Evolutionary conservation across 208 protist genomes (phyloP).

Genomic region (Crithidia brevicula): DNA sequence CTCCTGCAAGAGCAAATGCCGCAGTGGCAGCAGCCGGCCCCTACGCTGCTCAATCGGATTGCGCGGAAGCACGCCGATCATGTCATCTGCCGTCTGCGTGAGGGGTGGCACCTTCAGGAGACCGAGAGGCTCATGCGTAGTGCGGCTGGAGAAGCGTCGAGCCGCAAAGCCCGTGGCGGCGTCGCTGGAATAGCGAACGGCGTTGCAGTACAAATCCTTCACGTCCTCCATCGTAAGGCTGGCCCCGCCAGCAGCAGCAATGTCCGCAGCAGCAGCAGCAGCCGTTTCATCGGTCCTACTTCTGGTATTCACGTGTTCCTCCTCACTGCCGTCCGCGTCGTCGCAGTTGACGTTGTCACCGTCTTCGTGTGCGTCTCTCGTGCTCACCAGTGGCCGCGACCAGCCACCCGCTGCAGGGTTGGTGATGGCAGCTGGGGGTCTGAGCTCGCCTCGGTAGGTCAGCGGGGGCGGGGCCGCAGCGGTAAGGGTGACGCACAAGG

Average conservation of each 20-base stretch:
- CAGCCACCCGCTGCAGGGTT: background rate
- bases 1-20: background rate
- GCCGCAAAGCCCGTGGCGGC: slow-evolving; percentile 18
- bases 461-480: slow-evolving; percentile 46
- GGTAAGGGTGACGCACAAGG: slow-evolving; percentile 45
- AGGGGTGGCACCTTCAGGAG: slow-evolving; percentile 9
- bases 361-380: background rate
- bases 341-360: background rate
- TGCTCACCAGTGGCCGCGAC: background rate
- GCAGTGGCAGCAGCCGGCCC: slow-evolving; percentile 28
- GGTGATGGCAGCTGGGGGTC: slow-evolving; percentile 21
- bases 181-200: slow-evolving; percentile 14
- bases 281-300: background rate
- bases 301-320: background rate
- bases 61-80: slow-evolving; percentile 29
- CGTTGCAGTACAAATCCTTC: slow-evolving; percentile 27
- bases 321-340: background rate
- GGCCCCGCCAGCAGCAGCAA: background rate
- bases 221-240: slow-evolving; percentile 1
- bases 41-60: slow-evolving; percentile 25
- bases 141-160: background rate
- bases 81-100: slow-evolving; percentile 6
- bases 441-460: slow-evolving; percentile 48
- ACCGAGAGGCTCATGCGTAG: background rate
- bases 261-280: background rate